Evolutionary conservation across 768 basidiomycete genomes (phyloP).

Genomic region (Termitomyces sp.): DNA sequence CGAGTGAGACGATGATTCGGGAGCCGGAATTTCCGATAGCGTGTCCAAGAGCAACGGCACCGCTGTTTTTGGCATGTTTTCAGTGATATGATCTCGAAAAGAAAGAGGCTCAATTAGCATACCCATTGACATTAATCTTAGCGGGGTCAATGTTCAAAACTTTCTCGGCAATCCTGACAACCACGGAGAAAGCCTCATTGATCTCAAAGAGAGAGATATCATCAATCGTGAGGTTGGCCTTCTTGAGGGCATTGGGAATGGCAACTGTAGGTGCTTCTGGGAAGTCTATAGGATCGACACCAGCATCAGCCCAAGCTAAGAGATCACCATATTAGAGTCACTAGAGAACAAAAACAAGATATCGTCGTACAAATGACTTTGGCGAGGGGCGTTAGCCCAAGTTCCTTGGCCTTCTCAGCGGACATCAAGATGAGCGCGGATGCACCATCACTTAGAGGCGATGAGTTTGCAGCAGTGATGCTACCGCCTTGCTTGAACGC

Average conservation of each 20-base stretch:
- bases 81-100: not conserved
- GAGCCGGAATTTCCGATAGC: conserved; percentile 96
- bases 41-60: conserved; percentile 93
- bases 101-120: conserved; percentile 20
- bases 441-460: conserved; percentile 92
- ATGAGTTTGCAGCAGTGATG: conserved; percentile 97
- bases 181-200: conserved; percentile 97
- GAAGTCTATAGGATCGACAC: conserved; percentile 96
- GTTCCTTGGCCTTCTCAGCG: conserved; percentile 85
- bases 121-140: conserved; percentile 91
- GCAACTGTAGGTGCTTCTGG: conserved; percentile 92
- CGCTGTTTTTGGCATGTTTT: conserved; percentile 44
- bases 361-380: conserved; percentile 79
- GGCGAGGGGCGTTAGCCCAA: conserved; percentile 89
- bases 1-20: conserved; percentile 88
- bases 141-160: conserved; percentile 75
- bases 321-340: conserved; percentile 6
- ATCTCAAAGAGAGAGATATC: conserved; percentile 94
- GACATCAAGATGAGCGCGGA: conserved; percentile 94
- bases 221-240: conserved; percentile 72
- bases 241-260: conserved; percentile 81
- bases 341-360: conserved; percentile 4
- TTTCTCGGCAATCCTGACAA: conserved; percentile 88
- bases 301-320: conserved; percentile 92
- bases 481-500: conserved; percentile 86